Percentiles rank a stretch among this genome's conserved stretches.
phyloP scores from a whole-genome alignment of 2,329 filamentous ascomycete genomes.

The Colletotrichum camelliae region DNA sequence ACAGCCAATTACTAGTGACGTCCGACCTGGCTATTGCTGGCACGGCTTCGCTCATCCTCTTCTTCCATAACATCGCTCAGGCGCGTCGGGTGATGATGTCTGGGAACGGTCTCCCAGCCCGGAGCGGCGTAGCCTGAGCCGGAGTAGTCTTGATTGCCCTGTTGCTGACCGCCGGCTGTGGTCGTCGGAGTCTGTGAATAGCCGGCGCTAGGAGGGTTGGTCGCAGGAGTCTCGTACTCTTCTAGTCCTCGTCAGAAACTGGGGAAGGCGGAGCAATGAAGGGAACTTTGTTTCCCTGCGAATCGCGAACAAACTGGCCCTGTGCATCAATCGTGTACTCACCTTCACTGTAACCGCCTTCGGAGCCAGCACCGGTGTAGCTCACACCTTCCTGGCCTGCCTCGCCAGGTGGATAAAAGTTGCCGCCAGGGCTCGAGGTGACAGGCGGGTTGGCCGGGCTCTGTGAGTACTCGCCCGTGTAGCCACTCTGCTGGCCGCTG shows the following conservation, averaged over 20 bases:
- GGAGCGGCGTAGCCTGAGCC: slow-evolving; percentile 70
- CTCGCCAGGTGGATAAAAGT: slow-evolving; percentile 25
- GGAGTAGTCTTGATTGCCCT: slow-evolving; percentile 62
- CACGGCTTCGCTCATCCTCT: slow-evolving; percentile 81
- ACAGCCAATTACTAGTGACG: neutral
- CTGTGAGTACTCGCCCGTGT: slow-evolving; percentile 43
- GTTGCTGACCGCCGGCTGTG: slow-evolving; percentile 36
- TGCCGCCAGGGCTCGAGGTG: slow-evolving; percentile 28
- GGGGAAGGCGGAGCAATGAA: slow-evolving; percentile 52
- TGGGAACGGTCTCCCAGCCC: slow-evolving; percentile 77
- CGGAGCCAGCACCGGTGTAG: slow-evolving; percentile 46
- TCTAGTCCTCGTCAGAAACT: slow-evolving; percentile 58
- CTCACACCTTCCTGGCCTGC: slow-evolving; percentile 10
- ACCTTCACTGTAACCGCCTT: slow-evolving; percentile 71
- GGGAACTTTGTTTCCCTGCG: slow-evolving; percentile 63
- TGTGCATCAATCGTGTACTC: slow-evolving; percentile 72
- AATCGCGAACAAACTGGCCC: slow-evolving; percentile 66
- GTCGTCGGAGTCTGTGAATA: slow-evolving; percentile 34
- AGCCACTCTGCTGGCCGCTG: slow-evolving; percentile 28
- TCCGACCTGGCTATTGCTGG: slow-evolving; percentile 65
- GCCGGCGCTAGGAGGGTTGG: slow-evolving; percentile 39
- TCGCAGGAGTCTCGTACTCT: slow-evolving; percentile 62
- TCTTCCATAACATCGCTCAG: slow-evolving; percentile 89
- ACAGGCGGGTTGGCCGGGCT: slow-evolving; percentile 48
- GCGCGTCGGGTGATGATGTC: slow-evolving; percentile 86